phyloP scores from a whole-genome alignment of 139 green algal species.

The Tetradesmus lagerheimii region DNA sequence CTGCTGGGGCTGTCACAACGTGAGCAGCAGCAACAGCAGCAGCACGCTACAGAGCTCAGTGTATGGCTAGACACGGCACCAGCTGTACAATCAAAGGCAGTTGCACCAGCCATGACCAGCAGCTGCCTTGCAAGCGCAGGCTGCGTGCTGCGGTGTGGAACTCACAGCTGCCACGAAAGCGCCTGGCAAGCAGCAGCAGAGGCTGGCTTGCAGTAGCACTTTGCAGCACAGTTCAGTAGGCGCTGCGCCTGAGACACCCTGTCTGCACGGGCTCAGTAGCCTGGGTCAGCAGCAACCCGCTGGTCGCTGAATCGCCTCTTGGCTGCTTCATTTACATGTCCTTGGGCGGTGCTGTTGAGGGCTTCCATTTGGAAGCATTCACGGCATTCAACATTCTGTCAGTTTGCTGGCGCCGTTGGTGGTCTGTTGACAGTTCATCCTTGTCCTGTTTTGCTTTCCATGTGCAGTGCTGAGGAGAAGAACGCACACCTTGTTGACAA shows the following conservation, averaged over 20 bases:
- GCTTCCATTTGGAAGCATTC: no score
- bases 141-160: not conserved
- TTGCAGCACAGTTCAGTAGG: not conserved
- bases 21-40: not conserved
- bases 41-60: not conserved
- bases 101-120: not conserved
- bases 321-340: no score
- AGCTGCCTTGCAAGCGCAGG: not conserved
- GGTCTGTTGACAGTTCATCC: not conserved
- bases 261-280: no score
- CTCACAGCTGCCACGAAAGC: not conserved
- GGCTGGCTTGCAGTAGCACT: no score
- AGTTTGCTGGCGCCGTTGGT: not conserved
- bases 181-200: no score
- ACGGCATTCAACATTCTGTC: no score
- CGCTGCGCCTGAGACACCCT: no score
- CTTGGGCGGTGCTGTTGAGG: no score
- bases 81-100: not conserved
- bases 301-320: no score
- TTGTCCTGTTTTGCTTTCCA: not conserved
- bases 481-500: slow-evolving; percentile 70
- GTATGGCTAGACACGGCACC: not conserved
- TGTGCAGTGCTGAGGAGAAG: slow-evolving; percentile 75
- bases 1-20: slow-evolving; percentile 29
- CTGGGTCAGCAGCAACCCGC: no score